Conservation (phyloP, 2,329 filamentous ascomycete species). For the Aspergillus japonicus region DNA sequence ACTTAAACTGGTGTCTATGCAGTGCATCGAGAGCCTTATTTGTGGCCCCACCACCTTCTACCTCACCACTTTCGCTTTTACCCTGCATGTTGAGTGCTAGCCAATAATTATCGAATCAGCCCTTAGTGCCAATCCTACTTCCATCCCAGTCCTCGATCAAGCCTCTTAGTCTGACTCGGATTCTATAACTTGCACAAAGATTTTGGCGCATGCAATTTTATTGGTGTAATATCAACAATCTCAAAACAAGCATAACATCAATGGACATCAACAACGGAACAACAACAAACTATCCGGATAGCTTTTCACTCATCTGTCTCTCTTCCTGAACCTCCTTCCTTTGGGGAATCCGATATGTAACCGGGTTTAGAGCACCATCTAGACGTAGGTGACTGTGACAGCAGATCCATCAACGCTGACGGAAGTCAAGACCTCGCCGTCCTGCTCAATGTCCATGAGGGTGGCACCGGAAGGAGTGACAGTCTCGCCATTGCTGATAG, state of each 20-base stretch:
- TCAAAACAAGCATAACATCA: constrained; percentile 1
- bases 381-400: constrained; percentile 29
- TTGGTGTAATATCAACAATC: not conserved
- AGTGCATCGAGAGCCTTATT: no score
- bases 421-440: constrained; percentile 35
- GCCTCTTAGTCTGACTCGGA: no score
- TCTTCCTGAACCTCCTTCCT: not conserved
- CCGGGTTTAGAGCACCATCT: not conserved
- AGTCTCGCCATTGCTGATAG: constrained; percentile 28
- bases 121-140: no score
- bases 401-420: constrained; percentile 18
- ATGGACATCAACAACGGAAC: not conserved
- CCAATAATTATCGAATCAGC: no score
- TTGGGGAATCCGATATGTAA: not conserved
- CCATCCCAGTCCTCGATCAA: no score
- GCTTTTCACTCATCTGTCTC: constrained; percentile 3
- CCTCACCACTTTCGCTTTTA: no score
- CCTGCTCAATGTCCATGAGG: constrained; percentile 49
- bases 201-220: not conserved
- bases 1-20: no score
- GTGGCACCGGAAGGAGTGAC: constrained; percentile 39
- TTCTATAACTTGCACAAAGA: no score
- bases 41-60: no score
- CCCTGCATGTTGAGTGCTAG: no score
- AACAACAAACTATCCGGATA: constrained; percentile 6